These are phyloP conservation scores for Starmera dryadoides DNA, from an alignment of 805 yeast genomes.

Conservation along the genomic window DNA sequence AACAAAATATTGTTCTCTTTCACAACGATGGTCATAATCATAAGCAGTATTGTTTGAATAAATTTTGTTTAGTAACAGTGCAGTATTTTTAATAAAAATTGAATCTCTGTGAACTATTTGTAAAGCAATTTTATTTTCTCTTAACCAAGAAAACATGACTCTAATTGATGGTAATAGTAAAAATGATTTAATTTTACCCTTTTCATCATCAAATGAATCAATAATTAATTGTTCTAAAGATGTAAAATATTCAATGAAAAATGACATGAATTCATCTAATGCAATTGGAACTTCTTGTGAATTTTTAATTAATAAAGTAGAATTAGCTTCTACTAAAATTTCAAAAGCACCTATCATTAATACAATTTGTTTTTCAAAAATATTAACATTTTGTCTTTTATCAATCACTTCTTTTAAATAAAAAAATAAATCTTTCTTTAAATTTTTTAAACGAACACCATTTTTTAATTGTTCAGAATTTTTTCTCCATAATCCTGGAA, in stretches of 20 bases:
- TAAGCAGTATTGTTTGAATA: constrained; percentile 5
- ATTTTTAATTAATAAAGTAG: not conserved
- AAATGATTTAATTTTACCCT: constrained; percentile 7
- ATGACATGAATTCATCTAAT: constrained; percentile 19
- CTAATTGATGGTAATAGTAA: constrained; percentile 34
- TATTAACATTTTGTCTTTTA: constrained; percentile 4
- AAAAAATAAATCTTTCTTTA: constrained; percentile 27
- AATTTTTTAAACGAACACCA: constrained; percentile 20
- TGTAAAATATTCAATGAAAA: constrained; percentile 33
- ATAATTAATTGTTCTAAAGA: constrained; percentile 25
- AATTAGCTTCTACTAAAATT: constrained; percentile 4
- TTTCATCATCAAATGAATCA: constrained; percentile 21
- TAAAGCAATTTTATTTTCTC: constrained; percentile 36
- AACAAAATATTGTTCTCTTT: constrained; percentile 45
- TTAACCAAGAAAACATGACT: constrained; percentile 51
- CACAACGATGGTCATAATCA: constrained; percentile 27
- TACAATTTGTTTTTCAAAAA: constrained; percentile 26
- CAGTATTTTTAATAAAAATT: constrained; percentile 23
- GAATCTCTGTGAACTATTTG: constrained; percentile 25
- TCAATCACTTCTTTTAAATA: constrained; percentile 14
- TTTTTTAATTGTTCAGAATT: constrained; percentile 19
- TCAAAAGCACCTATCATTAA: constrained; percentile 32
- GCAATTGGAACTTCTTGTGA: not conserved
- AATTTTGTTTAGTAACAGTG: constrained; percentile 24
- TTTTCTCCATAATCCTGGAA: constrained; percentile 33